These are phyloP conservation scores for Syzygium oleosum DNA, from an alignment of 345 rosid species.

Conservation along the genomic window DNA sequence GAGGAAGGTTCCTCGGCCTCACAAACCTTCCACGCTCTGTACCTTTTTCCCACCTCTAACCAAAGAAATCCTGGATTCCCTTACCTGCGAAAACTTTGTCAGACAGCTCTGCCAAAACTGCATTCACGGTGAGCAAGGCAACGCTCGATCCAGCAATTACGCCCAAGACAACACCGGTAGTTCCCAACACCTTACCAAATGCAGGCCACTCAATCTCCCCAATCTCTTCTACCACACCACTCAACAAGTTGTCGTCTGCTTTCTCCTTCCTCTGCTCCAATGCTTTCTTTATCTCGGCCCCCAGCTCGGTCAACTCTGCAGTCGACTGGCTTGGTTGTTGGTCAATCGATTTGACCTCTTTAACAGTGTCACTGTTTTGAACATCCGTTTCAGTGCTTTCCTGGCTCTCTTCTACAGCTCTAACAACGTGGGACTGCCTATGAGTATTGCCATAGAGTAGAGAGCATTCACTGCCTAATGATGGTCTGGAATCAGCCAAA, in stretches of 20 bases:
- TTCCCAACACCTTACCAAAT: constrained; percentile 76
- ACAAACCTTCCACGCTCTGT: neutral
- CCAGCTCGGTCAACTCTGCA: constrained; percentile 41
- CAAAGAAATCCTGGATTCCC: constrained; percentile 86
- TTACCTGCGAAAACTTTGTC: constrained; percentile 72
- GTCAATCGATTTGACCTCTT: neutral
- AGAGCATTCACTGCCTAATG: neutral
- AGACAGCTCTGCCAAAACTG: constrained; percentile 79
- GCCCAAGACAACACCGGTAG: constrained; percentile 83
- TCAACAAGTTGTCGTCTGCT: constrained; percentile 31
- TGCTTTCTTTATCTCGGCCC: constrained; percentile 66
- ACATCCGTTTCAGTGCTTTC: constrained; percentile 29
- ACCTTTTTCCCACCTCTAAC: constrained; percentile 12
- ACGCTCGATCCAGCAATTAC: constrained; percentile 91
- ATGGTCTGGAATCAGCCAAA: neutral
- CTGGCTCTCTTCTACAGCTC: constrained; percentile 51
- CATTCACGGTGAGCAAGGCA: constrained; percentile 82
- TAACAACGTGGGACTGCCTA: neutral
- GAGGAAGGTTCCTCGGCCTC: neutral
- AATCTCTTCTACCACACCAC: constrained; percentile 84
- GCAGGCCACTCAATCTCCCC: constrained; percentile 92
- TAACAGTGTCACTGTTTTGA: neutral
- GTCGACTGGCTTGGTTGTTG: neutral
- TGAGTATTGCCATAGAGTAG: neutral
- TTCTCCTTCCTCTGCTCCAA: constrained; percentile 53